phyloP scores from a whole-genome alignment of 108 stramenopile genomes.

The Nitzschia sp. region DNA sequence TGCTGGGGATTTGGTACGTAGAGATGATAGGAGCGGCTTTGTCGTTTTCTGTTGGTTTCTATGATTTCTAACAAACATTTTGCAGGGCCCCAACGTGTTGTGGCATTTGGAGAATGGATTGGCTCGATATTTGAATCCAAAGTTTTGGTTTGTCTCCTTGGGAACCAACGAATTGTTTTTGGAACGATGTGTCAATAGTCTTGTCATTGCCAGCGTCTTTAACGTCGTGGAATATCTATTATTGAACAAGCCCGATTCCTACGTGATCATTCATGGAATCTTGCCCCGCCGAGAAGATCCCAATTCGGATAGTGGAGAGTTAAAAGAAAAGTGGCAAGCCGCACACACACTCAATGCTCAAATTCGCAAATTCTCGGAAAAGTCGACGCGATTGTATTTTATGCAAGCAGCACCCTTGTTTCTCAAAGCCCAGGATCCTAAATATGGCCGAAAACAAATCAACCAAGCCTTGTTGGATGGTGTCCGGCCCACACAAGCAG shows the following conservation, averaged over 20 bases:
- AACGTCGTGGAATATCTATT: slow-evolving; percentile 33
- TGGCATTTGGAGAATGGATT: slow-evolving; percentile 41
- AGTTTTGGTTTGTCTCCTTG: slow-evolving; percentile 38
- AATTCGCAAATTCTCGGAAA: slow-evolving; percentile 27
- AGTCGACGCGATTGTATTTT: slow-evolving; percentile 16
- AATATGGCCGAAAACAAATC: slow-evolving; percentile 12
- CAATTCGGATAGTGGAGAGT: slow-evolving; percentile 11
- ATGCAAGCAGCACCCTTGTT: slow-evolving; percentile 25
- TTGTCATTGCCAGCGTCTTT: slow-evolving; percentile 33
- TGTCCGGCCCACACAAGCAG: slow-evolving; percentile 26
- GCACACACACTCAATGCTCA: slow-evolving; percentile 36
- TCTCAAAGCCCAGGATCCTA: slow-evolving; percentile 5
- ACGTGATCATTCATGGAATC: slow-evolving; percentile 37
- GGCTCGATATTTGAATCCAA: slow-evolving; percentile 26
- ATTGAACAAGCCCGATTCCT: slow-evolving; percentile 24
- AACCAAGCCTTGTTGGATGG: slow-evolving; percentile 16
- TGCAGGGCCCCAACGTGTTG: slow-evolving; percentile 38
- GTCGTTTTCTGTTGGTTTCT: slow-evolving; percentile 1
- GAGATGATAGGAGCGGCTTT: background rate
- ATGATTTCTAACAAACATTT: too few species aligned
- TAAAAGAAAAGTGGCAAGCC: slow-evolving; percentile 32
- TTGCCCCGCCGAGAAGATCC: slow-evolving; percentile 36
- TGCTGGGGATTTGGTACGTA: slow-evolving; percentile 36
- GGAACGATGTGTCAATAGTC: slow-evolving; percentile 24
- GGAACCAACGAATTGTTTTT: slow-evolving; percentile 33